Base-by-base conservation (phyloP, 139 green algal genomes). In the Chlamydomonas sphaeroides region DNA sequence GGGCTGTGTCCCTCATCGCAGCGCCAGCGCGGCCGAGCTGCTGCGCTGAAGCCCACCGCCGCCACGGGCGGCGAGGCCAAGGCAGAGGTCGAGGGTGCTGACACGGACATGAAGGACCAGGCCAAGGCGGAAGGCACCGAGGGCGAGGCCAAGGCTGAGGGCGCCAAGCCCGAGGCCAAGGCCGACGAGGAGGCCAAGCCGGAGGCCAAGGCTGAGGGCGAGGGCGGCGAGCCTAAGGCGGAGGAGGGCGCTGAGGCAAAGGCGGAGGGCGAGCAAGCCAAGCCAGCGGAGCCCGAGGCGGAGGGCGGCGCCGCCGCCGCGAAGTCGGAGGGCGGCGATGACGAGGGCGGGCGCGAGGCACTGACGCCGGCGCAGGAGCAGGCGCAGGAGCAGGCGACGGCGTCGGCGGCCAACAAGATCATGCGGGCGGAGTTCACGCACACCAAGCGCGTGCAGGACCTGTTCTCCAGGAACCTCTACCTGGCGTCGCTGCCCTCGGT, bases 401-500 rank as follows among this genome's bases (percentile, higher is more conserved):
- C 61, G 39, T 69, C 69, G 49, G 36, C 36, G 2, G 49, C 51
- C 17, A 17, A 51, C 61, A 91, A 92, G 83, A 80, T 91, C 57
- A 63, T 88, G 85, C 86, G 88, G 38, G 78, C 81, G 4, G 91
- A 94, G 76, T 83, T 84, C 39, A 79, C 85, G 3, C 68, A 74
- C 49, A 82, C 85, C 25, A 68, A 51, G 25, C 89, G 71, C 10
- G 87, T 91, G 23, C 73, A 68, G 35, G 84, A 79, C 53, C 81
- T 93, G 26, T 94, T 93, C 80, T 85, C 77, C 1, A 73, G 83
- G 26, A 85, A 80, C 18, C 85, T 94, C 1, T 94, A 90, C 63
- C 71, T 94, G 15, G 79, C 87, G 66, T 89, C 88, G 69, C 67
- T 94, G 33, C 73, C 79, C 53, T 84, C 74, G 77, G 76, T 88